These are phyloP conservation scores for Boletellus deceptivus DNA, from an alignment of 1,284 basidiomycete genomes.

Conservation along the genomic window DNA sequence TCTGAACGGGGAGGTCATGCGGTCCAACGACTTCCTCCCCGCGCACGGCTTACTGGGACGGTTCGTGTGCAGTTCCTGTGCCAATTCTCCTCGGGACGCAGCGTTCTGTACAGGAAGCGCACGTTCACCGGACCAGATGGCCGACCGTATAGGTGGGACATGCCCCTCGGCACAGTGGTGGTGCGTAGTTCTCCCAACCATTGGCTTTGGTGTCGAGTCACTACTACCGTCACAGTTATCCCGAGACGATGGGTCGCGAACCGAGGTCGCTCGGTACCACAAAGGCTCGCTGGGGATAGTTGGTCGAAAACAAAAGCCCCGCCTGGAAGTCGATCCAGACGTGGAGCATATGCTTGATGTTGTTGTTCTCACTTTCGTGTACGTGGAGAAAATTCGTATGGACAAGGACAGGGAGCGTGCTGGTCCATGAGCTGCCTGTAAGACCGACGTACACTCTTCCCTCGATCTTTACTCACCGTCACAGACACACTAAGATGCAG, in stretches of 20 bases:
- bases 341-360: slow-evolving; percentile 38
- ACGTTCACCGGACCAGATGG: slow-evolving; percentile 30
- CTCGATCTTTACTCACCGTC: slow-evolving; percentile 3
- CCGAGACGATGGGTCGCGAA: slow-evolving; percentile 13
- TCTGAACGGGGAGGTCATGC: slow-evolving; percentile 17
- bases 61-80: slow-evolving; percentile 12
- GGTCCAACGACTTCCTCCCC: slow-evolving; percentile 28
- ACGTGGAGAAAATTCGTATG: slow-evolving; percentile 37
- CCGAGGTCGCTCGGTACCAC: slow-evolving; percentile 32
- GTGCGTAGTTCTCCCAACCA: slow-evolving; percentile 12
- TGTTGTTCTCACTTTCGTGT: slow-evolving; percentile 44
- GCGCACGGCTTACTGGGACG: slow-evolving; percentile 21
- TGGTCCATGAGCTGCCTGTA: slow-evolving; percentile 9
- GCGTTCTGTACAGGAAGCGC: slow-evolving; percentile 19
- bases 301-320: slow-evolving; percentile 23
- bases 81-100: not conserved
- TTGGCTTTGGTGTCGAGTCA: not conserved
- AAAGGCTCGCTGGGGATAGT: slow-evolving; percentile 19
- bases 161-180: slow-evolving; percentile 12
- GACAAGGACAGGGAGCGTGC: slow-evolving; percentile 21
- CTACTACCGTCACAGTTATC: slow-evolving; percentile 16
- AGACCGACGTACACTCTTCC: not conserved
- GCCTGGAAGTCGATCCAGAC: slow-evolving; percentile 33
- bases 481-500: not conserved
- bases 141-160: slow-evolving; percentile 27